Evolutionary conservation across 192 early-diverging fungal genomes (phyloP), one percentile per base, ranked within the genome.

Genomic region (Dispira simplex): DNA sequence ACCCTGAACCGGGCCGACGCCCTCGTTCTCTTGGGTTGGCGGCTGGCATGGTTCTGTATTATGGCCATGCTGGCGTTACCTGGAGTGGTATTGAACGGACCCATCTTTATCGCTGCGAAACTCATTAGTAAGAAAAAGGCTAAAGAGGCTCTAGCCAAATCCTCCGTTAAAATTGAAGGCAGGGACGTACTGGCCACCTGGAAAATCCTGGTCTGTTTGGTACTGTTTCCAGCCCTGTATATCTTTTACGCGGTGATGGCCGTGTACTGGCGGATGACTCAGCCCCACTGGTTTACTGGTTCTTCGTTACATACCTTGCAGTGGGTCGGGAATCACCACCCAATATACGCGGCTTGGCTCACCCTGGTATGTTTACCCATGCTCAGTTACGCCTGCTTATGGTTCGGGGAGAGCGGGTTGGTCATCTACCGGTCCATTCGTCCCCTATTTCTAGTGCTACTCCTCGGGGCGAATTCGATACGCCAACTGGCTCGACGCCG

Each of bases 161-260:
- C 92, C 11, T 88, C 83, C 21, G 92, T 99, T 49, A 99, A 99
- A 69, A 86, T 99, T 66, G 85, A 85, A 55, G 97, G 91, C 26
- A 81, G 86, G 44, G 97, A 99, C 67, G 97, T 99, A 11, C 76
- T 99, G 20, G 91, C 90, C 0, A 96, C 96, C 8, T 97, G 94
- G 96, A 97, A 97, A 70, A 73, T 92, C 13, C 68, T 93, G 9
- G 84, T 92, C 23, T 83, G 79, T 25, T 69, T 88, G 26, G 90
- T 81, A 1, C 76, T 94, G 27, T 79, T 86, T 46, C 91, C 91
- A 2, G 66, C 79, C 10, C 75, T 89, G 23, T 92, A 92, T 67
- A 80, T 79, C 3, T 65, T 79, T 0, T 92, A 91, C 68, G 78
- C 84, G 5, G 64, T 87, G 32, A 63, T 91, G 23, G 79, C 84